Percentiles rank a stretch among this genome's conserved stretches.
These are phyloP conservation scores for Cyathus striatus DNA, from an alignment of 768 basidiomycete genomes.

Conservation along the genomic window DNA sequence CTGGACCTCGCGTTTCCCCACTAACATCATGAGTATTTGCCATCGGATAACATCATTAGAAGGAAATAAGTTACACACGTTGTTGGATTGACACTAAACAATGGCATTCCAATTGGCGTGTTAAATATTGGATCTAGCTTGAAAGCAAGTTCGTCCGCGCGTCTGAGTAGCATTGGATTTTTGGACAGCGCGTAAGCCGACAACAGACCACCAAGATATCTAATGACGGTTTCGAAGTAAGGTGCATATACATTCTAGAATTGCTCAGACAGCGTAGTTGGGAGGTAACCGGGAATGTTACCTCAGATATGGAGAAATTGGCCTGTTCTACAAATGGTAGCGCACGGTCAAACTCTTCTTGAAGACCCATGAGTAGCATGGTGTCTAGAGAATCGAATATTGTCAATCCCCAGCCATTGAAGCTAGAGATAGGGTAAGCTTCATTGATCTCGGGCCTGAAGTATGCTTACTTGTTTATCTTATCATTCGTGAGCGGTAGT, in stretches of 20 bases:
- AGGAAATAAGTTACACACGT: constrained; percentile 30
- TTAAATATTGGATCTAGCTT: constrained; percentile 70
- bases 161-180: constrained; percentile 54
- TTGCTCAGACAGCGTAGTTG: not conserved
- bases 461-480: constrained; percentile 44
- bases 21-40: constrained; percentile 15
- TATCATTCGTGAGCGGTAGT: constrained; percentile 40
- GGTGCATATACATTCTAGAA: constrained; percentile 31
- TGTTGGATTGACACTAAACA: constrained; percentile 62
- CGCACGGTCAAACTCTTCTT: constrained; percentile 65
- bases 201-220: constrained; percentile 85
- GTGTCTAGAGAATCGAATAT: constrained; percentile 83
- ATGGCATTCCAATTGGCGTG: constrained; percentile 65
- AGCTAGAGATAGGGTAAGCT: constrained; percentile 30
- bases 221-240: constrained; percentile 85
- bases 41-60: not conserved
- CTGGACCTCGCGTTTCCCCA: constrained; percentile 18
- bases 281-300: constrained; percentile 14
- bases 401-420: constrained; percentile 79
- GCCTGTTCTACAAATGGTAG: constrained; percentile 44
- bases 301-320: constrained; percentile 43
- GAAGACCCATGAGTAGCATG: constrained; percentile 74
- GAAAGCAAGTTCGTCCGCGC: constrained; percentile 77
- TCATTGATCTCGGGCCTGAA: not conserved
- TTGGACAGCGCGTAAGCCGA: constrained; percentile 76